A percentile compares a stretch with the other conserved stretches of the same genome.
Conservation (phyloP, 768 basidiomycete genomes). For the Tulasnella sp. region DNA sequence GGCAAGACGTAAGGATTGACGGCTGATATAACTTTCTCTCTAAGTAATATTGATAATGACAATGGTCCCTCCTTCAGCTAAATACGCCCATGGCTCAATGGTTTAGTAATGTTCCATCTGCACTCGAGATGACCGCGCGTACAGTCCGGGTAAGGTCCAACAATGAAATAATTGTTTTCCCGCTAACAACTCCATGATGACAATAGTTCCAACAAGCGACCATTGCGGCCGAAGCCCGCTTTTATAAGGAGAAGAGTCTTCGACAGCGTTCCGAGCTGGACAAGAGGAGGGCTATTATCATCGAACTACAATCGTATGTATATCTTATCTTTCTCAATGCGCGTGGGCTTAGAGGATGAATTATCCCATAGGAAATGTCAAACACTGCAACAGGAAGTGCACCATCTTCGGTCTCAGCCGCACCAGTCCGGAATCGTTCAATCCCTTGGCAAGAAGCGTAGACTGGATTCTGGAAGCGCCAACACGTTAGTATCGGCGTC, state of each 20-base stretch:
- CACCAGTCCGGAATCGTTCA: neutral
- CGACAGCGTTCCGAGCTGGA: constrained; percentile 47
- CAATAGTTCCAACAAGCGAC: constrained; percentile 78
- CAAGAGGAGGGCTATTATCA: constrained; percentile 37
- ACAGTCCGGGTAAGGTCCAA: constrained; percentile 46
- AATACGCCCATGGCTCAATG: constrained; percentile 72
- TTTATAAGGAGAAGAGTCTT: constrained; percentile 47
- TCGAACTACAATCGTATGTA: constrained; percentile 46
- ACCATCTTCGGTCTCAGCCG: constrained; percentile 4
- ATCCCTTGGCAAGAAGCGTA: neutral
- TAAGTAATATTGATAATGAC: no score
- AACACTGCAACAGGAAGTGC: constrained; percentile 1
- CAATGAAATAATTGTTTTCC: no score
- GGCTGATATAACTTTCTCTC: neutral
- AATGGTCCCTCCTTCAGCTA: constrained; percentile 41
- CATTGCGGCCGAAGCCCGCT: constrained; percentile 54
- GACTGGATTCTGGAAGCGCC: neutral
- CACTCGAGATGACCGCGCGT: constrained; percentile 53
- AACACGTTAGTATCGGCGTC: neutral
- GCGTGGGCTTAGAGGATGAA: constrained; percentile 9
- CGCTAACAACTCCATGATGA: no score
- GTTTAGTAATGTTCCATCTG: constrained; percentile 55
- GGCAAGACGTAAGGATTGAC: constrained; percentile 47
- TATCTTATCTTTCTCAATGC: constrained; percentile 6
- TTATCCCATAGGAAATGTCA: constrained; percentile 3